Conservation (phyloP, 257 asterid genomes). For the Rehmannia glutinosa region DNA sequence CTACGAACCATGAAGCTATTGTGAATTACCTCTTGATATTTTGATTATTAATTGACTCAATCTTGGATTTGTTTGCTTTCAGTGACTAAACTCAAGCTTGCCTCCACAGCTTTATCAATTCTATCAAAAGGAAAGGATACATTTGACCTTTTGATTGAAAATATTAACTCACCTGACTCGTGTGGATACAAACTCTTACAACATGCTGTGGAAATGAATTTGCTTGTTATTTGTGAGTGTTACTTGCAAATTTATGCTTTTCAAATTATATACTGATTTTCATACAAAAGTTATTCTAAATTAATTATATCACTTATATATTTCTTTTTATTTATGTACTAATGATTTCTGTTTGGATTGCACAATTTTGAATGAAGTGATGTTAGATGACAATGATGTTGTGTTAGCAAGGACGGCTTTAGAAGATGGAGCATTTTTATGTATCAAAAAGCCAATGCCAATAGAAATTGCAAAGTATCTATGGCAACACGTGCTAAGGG, state of each 20-base stretch:
- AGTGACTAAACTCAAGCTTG: too few species aligned
- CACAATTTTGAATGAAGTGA: too few species aligned
- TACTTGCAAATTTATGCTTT: neutral
- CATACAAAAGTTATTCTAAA: too few species aligned
- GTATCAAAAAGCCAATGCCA: slow-evolving; percentile 21
- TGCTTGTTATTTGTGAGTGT: slow-evolving; percentile 29
- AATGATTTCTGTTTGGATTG: too few species aligned
- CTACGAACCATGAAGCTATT: too few species aligned
- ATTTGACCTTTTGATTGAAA: slow-evolving; percentile 21
- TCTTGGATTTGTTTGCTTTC: too few species aligned
- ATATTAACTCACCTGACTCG: slow-evolving; percentile 20
- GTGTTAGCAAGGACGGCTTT: slow-evolving; percentile 11
- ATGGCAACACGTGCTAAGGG: slow-evolving; percentile 36
- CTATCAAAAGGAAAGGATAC: slow-evolving; percentile 22
- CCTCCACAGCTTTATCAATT: slow-evolving; percentile 26
- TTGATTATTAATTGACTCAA: too few species aligned
- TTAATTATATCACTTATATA: neutral
- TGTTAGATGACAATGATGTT: slow-evolving; percentile 19
- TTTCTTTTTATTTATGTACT: too few species aligned
- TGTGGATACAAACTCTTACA: slow-evolving; percentile 22
- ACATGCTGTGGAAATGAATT: slow-evolving; percentile 14
- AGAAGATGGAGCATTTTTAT: slow-evolving; percentile 35
- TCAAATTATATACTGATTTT: neutral
- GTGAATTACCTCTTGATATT: too few species aligned
- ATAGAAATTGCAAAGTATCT: slow-evolving; percentile 13